Base-by-base conservation (phyloP, 768 basidiomycete genomes). In the Boletus rex-veris region DNA sequence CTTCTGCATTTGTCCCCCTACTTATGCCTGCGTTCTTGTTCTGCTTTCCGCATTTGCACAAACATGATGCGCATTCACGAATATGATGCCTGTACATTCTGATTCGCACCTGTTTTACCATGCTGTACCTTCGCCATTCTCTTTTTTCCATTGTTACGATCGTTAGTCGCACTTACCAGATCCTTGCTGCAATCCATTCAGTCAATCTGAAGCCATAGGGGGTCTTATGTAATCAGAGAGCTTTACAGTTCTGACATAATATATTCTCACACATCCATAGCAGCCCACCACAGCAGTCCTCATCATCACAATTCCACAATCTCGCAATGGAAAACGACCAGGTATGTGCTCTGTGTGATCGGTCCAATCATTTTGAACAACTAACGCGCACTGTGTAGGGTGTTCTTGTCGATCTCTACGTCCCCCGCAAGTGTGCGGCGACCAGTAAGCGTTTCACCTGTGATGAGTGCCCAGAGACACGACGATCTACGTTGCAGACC, bases 331-430 rank as follows among this genome's bases (percentile, higher is more conserved):
- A 92, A 84, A 92, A 92, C 88, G 90, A 91, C 73, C 83, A 86
- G 77, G 90, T 90, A 69, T 58, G 85, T 74, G 18, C 28, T 49
- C 18, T 15, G 5, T 16, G 43, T 18, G 18, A 39, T 14, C 12
- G 1, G 4, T 7, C 16, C 10, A 10, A 21, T 49, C 38, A 14
- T 2, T 19, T 24, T 31, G n/a, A 18, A 30, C 8, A 8, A 35
- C 57, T 57, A 46, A 63, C 46, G 36, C 45, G 28, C 49, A 16
- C 5, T 48, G 41, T 37, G 36, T 53, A 97, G 92, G 96, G 97
- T 77, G 81, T 91, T 73, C 95, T 99, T 74, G 97, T 99, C 71
- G 97, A 98, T 82, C 94, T 99, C 77, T 99, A 99, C 80, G 95
- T 98, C 71, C 97, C 97, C 75, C 92, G 97, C 83, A 98, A 98